Evolutionary conservation across 306 rosid genomes (phyloP), one percentile per base, ranked within the genome.

Genomic region (Sicyos edulis): DNA sequence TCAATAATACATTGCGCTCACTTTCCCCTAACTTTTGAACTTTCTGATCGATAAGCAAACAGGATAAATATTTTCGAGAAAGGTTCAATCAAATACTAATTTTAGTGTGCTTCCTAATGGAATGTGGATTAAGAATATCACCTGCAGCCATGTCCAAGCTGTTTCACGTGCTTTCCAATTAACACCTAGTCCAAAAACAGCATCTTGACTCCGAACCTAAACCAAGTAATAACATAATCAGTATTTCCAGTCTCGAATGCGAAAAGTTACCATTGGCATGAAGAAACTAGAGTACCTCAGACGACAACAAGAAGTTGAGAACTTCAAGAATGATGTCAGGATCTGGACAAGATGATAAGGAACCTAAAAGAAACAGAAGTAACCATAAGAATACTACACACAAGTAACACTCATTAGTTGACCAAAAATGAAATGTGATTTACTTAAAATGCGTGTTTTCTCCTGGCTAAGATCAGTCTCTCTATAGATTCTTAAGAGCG

Each of bases 61-160:
- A 17, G 24, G 45, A 63, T 37, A 4, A 63, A 42, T 16, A 63
- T 34, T 63, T 34, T 21, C 51, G 6, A 63, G 50, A 17, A 58
- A 3, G 7, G 26, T 65, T 11, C 7, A 44, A 65, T 45, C 7
- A 45, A 21, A 67, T 51, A 12, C 15, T 21, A 45, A 21, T 47
- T 21, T 40, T 45, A 47, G 26, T 54, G 17, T 52, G 34, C 52
- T 14, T 37, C 53, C 51, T 17, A 17, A 58, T 42, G 16, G 54
- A 44, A 10, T 0, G 32, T 26, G 11, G 62, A 20, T 73, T 57
- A 72, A 70, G 75, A 50, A 80, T 1, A 47, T 66, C 81, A 83
- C 98, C 98, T 92, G 85, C 74, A 92, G 76, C 98, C 96, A 90
- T 8, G 79, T 51, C 98, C 98, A 92, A 73, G 96, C 92, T 59